Conservation (phyloP, 1,284 basidiomycete species). For the Lentinula novae-zelandiae region DNA sequence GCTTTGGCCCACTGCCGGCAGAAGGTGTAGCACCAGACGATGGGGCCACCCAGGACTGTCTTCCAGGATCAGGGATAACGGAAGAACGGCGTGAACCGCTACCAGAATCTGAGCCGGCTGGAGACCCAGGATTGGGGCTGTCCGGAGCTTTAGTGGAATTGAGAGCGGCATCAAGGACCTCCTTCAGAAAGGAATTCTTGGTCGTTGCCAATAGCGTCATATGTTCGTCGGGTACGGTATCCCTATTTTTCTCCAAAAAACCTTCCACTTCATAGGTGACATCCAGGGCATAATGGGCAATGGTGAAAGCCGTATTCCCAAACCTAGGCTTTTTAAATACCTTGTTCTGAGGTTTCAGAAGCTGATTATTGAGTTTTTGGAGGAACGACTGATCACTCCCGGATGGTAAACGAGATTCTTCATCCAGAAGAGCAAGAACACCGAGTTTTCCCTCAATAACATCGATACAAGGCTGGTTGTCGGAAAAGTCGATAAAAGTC, state of each 20-base stretch:
- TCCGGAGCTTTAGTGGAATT: conserved; percentile 68
- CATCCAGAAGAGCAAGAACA: conserved; percentile 91
- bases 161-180: conserved; percentile 89
- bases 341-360: conserved; percentile 83
- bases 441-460: conserved; percentile 98
- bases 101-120: conserved; percentile 69
- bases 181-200: conserved; percentile 90
- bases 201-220: conserved; percentile 84
- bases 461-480: conserved; percentile 99
- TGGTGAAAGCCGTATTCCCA: conserved; percentile 95
- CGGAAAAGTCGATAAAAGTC: conserved; percentile 99
- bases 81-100: conserved; percentile 76
- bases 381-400: conserved; percentile 93
- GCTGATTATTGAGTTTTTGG: conserved; percentile 89
- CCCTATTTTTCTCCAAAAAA: conserved; percentile 98
- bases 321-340: conserved; percentile 99
- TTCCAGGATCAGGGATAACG: conserved; percentile 80
- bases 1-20: conserved; percentile 35
- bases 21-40: conserved; percentile 28
- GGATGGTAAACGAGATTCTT: conserved; percentile 95
- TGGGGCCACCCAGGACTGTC: conserved; percentile 64
- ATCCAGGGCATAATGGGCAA: conserved; percentile 97
- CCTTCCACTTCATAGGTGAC: conserved; percentile 98
- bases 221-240: conserved; percentile 98
- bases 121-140: conserved; percentile 61